A percentile compares a stretch with the other conserved stretches of the same genome.
Evolutionary conservation across 148 eudicot genomes (phyloP).

Genomic region (Rhododendron ovatum): DNA sequence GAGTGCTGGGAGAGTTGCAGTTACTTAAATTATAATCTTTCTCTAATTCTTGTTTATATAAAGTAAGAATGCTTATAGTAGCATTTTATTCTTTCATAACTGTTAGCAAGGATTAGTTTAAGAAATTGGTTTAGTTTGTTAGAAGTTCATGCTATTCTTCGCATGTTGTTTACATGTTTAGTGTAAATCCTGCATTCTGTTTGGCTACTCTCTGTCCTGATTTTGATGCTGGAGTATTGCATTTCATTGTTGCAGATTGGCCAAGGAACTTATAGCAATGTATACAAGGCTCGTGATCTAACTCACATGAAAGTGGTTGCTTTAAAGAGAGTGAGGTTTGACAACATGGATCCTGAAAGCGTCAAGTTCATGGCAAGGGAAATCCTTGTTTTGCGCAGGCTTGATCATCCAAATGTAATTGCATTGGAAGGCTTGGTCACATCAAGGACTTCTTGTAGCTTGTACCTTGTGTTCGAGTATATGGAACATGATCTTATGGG

Average conservation of each 20-base stretch:
- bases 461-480: constrained; percentile 82
- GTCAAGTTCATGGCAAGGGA: constrained; percentile 92
- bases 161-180: not conserved
- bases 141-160: not conserved
- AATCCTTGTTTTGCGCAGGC: constrained; percentile 76
- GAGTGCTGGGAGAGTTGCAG: not conserved
- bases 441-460: constrained; percentile 54
- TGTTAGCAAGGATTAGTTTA: not conserved
- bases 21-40: not conserved
- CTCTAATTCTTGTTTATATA: not conserved
- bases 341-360: constrained; percentile 72
- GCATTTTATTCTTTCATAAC: not conserved
- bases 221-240: constrained; percentile 22
- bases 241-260: constrained; percentile 67
- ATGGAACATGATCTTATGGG: constrained; percentile 97
- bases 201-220: constrained; percentile 7
- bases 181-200: not conserved
- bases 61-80: not conserved
- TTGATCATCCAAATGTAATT: constrained; percentile 81
- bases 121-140: not conserved
- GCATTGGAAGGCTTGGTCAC: constrained; percentile 75
- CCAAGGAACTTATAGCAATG: constrained; percentile 95
- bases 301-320: constrained; percentile 59
- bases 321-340: constrained; percentile 84
- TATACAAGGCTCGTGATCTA: constrained; percentile 82